phyloP scores from a whole-genome alignment of 768 basidiomycete species.

The Mycena vulgaris region DNA sequence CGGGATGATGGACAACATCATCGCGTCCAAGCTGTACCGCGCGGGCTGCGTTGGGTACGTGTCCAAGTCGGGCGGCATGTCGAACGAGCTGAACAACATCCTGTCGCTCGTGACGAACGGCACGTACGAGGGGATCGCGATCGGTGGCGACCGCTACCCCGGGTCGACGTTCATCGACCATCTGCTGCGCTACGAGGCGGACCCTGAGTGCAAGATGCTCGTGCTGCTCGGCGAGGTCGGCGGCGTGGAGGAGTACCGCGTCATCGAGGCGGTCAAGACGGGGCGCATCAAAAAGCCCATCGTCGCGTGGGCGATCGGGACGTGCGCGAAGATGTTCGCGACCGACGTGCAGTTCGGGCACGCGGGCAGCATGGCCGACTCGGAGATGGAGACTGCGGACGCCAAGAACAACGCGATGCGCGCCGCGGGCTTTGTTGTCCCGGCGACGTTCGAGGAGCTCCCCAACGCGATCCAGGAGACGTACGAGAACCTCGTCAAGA shows the following conservation, averaged over 20 bases:
- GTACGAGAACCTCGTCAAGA: slow-evolving; percentile 84
- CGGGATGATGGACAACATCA: slow-evolving; percentile 99
- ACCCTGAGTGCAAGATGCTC: slow-evolving; percentile 99
- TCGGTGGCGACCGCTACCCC: slow-evolving; percentile 99
- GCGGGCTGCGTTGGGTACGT: slow-evolving; percentile 98
- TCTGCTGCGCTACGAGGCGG: slow-evolving; percentile 95
- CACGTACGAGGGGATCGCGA: slow-evolving; percentile 99
- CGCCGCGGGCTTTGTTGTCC: slow-evolving; percentile 95
- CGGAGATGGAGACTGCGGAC: slow-evolving; percentile 96
- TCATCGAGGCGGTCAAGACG: slow-evolving; percentile 96
- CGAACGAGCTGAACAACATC: slow-evolving; percentile 99
- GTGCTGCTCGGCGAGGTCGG: slow-evolving; percentile 99
- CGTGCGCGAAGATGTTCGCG: slow-evolving; percentile 99
- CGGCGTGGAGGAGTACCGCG: slow-evolving; percentile 98
- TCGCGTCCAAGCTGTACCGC: slow-evolving; percentile 98
- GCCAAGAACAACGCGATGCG: slow-evolving; percentile 98
- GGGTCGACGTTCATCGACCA: slow-evolving; percentile 99
- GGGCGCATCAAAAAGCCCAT: slow-evolving; percentile 98
- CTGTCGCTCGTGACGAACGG: slow-evolving; percentile 96
- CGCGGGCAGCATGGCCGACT: slow-evolving; percentile 98
- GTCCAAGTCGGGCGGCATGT: slow-evolving; percentile 99
- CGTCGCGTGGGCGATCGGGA: slow-evolving; percentile 99
- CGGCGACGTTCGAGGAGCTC: slow-evolving; percentile 97
- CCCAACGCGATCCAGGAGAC: slow-evolving; percentile 88
- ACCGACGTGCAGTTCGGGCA: slow-evolving; percentile 99